A percentile compares a stretch with the other conserved stretches of the same genome.
phyloP scores from a whole-genome alignment of 768 basidiomycete genomes.

The Leccinellum luteum region DNA sequence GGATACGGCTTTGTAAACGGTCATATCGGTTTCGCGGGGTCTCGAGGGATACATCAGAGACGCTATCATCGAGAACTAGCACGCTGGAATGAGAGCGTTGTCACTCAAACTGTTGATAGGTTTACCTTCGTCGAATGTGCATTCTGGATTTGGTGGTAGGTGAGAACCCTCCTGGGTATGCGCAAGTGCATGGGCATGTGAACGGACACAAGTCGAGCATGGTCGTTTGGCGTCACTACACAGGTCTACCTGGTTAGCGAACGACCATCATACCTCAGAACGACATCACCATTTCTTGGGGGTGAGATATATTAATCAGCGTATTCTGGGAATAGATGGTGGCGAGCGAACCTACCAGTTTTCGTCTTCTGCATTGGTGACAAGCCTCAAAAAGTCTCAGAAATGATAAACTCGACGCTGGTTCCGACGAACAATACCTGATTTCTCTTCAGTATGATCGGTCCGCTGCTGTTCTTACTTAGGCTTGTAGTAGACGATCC shows the following conservation, averaged over 20 bases:
- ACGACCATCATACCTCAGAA: neutral
- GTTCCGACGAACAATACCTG: constrained; percentile 16
- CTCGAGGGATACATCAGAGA: constrained; percentile 36
- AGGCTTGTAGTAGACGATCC: constrained; percentile 2
- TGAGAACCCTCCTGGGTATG: constrained; percentile 58
- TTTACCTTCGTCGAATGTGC: constrained; percentile 73
- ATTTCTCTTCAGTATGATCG: constrained; percentile 21
- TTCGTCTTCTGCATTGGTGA: constrained; percentile 66
- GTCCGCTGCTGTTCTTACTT: neutral
- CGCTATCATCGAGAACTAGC: constrained; percentile 39
- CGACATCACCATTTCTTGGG: constrained; percentile 58
- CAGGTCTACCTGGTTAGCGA: neutral
- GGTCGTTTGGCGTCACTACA: constrained; percentile 71
- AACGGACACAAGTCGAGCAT: constrained; percentile 74
- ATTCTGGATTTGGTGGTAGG: constrained; percentile 58
- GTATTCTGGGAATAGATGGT: constrained; percentile 2
- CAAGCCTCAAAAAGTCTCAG: constrained; percentile 32
- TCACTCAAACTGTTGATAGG: neutral
- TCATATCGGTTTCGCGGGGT: constrained; percentile 61
- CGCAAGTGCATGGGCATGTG: constrained; percentile 64
- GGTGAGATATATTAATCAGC: constrained; percentile 13
- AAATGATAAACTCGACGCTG: neutral
- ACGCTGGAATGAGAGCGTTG: neutral
- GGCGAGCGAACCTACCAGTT: constrained; percentile 49
- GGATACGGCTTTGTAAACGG: constrained; percentile 63